phyloP scores from a whole-genome alignment of 1,139 yeast species.

The Blastobotrys buckinghamii region DNA sequence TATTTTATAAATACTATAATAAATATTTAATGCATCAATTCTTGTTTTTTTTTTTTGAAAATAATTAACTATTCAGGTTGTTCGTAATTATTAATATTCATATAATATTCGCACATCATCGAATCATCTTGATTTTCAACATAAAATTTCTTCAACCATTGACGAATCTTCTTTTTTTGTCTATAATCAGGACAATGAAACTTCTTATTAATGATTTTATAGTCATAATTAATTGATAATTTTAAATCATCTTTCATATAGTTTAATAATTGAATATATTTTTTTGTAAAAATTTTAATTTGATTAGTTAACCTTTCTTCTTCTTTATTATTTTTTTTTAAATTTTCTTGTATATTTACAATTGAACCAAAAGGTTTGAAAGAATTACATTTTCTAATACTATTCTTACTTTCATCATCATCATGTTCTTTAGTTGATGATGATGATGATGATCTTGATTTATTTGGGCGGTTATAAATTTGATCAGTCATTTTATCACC shows the following conservation, averaged over 20 bases:
- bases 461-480: too few species aligned
- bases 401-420: too few species aligned
- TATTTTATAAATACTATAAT: neutral
- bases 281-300: neutral
- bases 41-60: neutral
- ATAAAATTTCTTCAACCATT: neutral
- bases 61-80: too few species aligned
- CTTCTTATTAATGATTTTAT: neutral
- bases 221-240: neutral
- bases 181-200: too few species aligned
- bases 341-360: neutral
- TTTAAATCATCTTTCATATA: neutral
- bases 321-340: too few species aligned
- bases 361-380: too few species aligned
- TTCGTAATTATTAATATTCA: neutral
- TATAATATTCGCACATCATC: neutral
- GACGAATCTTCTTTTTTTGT: neutral
- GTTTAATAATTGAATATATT: neutral
- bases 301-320: neutral
- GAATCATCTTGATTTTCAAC: neutral
- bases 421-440: too few species aligned
- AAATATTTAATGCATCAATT: neutral
- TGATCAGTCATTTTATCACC: too few species aligned
- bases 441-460: too few species aligned
- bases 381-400: too few species aligned